Conservation (phyloP, 805 yeast genomes). For the Candida orba region DNA sequence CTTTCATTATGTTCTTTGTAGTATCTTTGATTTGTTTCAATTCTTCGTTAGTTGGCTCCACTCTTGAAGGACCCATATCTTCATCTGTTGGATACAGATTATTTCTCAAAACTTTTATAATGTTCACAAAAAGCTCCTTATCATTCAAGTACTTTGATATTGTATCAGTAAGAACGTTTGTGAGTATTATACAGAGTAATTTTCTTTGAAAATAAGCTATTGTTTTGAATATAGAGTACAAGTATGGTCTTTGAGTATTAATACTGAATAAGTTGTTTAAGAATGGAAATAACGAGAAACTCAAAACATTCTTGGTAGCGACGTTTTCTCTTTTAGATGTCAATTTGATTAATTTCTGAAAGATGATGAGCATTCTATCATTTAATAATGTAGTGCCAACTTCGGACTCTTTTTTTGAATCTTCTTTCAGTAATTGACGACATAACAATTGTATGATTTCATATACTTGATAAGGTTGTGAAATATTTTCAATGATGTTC, state of each 20-base stretch:
- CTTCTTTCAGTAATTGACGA: neutral
- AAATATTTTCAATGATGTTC: constrained; percentile 35
- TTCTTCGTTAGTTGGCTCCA: constrained; percentile 35
- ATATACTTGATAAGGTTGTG: constrained; percentile 47
- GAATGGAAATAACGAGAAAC: constrained; percentile 16
- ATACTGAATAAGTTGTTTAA: constrained; percentile 19
- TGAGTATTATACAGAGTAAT: constrained; percentile 14
- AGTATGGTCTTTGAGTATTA: constrained; percentile 23
- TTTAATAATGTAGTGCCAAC: neutral
- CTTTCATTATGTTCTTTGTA: constrained; percentile 22
- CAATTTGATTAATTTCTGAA: too few relatives aligned
- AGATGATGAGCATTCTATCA: neutral
- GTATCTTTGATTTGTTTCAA: constrained; percentile 25
- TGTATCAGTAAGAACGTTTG: constrained; percentile 17
- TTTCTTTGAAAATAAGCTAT: constrained; percentile 9
- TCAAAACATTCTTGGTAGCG: neutral
- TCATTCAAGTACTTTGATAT: constrained; percentile 12
- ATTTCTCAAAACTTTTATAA: constrained; percentile 27
- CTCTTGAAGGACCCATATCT: constrained; percentile 41
- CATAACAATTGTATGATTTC: constrained; percentile 26
- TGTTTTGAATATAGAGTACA: constrained; percentile 24
- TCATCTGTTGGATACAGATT: constrained; percentile 43
- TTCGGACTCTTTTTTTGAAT: neutral
- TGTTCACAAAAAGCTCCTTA: constrained; percentile 13
- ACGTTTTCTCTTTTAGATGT: too few relatives aligned